Conservation (phyloP, 2,329 filamentous ascomycete genomes). For the Pseudopyrenochaeta lycopersici region DNA sequence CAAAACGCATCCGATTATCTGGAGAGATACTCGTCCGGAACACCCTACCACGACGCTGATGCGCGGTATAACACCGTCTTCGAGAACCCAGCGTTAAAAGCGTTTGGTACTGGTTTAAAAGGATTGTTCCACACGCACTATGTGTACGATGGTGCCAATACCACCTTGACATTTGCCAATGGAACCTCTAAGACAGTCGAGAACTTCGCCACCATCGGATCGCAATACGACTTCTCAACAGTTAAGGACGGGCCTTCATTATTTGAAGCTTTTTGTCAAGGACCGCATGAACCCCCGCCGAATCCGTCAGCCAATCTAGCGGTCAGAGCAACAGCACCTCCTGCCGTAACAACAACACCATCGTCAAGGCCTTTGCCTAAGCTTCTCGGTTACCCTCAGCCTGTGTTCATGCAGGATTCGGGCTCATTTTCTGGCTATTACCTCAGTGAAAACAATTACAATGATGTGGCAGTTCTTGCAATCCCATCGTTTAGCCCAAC, state of each 20-base stretch:
- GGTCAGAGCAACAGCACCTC: constrained; percentile 30
- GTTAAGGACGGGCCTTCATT: constrained; percentile 46
- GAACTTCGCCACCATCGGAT: constrained; percentile 33
- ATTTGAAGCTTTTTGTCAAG: constrained; percentile 41
- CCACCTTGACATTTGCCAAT: constrained; percentile 1
- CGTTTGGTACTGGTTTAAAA: constrained; percentile 28
- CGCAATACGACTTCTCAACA: constrained; percentile 28
- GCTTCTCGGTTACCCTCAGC: constrained; percentile 44
- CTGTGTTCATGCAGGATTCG: constrained; percentile 36
- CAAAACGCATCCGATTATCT: constrained; percentile 36
- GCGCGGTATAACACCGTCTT: constrained; percentile 45
- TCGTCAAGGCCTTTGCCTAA: constrained; percentile 3
- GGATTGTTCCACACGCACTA: constrained; percentile 1
- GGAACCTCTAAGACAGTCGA: not conserved
- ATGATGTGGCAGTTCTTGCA: constrained; percentile 52
- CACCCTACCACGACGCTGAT: constrained; percentile 38
- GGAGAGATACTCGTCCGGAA: constrained; percentile 25
- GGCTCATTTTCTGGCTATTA: constrained; percentile 51
- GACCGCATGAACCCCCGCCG: not conserved
- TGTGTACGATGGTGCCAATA: constrained; percentile 21
- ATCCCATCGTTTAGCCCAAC: constrained; percentile 46
- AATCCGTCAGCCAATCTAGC: not conserved
- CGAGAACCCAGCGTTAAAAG: constrained; percentile 12
- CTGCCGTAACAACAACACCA: constrained; percentile 5
- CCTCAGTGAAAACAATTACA: constrained; percentile 44